Percentiles rank a stretch among this genome's conserved stretches.
Conservation (phyloP, 2,329 filamentous ascomycete species). For the Epichloe hybrida region DNA sequence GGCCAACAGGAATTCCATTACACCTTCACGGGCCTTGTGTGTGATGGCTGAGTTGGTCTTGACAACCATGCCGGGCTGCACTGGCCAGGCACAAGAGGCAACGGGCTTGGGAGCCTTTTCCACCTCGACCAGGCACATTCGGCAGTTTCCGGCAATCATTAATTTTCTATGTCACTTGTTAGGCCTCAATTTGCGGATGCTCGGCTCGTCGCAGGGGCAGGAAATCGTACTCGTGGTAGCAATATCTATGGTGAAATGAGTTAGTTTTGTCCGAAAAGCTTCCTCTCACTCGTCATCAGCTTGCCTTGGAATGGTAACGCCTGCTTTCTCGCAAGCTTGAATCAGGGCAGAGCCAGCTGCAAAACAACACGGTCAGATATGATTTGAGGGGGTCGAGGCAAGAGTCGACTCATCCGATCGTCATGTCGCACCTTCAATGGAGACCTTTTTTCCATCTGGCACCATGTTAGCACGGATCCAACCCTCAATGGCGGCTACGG, state of each 20-base stretch:
- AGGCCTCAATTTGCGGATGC: constrained; percentile 21
- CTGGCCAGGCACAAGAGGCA: constrained; percentile 96
- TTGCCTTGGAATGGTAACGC: constrained; percentile 71
- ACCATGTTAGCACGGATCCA: constrained; percentile 17
- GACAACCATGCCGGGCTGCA: constrained; percentile 96
- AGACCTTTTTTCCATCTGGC: constrained; percentile 92
- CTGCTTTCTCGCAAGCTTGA: constrained; percentile 97
- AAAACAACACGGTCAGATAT: constrained; percentile 25
- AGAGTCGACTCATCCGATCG: constrained; percentile 6
- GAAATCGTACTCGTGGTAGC: constrained; percentile 80
- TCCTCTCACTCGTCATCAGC: neutral
- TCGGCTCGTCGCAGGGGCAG: constrained; percentile 10
- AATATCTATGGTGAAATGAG: constrained; percentile 53
- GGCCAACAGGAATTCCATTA: constrained; percentile 96
- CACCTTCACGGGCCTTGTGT: constrained; percentile 95
- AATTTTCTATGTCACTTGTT: constrained; percentile 56
- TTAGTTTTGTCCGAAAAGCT: neutral
- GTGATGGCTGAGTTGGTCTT: constrained; percentile 94
- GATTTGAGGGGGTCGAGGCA: neutral
- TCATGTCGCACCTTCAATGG: constrained; percentile 70
- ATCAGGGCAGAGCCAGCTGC: constrained; percentile 90
- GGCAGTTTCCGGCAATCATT: constrained; percentile 98
- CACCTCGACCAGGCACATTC: constrained; percentile 98
- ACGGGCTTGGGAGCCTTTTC: constrained; percentile 93
- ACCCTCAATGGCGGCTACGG: constrained; percentile 19